These are phyloP conservation scores for Ceratobasidium sp. DNA, from an alignment of 1,284 basidiomycete genomes.

Conservation along the genomic window DNA sequence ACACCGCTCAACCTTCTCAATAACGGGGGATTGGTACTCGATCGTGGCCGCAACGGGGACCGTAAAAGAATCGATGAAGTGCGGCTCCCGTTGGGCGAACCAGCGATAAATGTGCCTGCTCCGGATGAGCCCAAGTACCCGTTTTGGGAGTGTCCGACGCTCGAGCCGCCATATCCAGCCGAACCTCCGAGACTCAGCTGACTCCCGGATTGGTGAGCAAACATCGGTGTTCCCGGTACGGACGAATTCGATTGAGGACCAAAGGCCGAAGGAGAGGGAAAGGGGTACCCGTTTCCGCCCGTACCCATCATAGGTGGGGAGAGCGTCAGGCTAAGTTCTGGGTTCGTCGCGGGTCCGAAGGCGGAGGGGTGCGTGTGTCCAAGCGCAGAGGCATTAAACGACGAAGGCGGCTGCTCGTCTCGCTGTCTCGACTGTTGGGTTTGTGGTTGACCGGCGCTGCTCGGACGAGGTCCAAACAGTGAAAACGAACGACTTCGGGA, in stretches of 20 bases:
- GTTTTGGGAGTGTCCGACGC: constrained; percentile 19
- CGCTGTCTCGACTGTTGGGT: constrained; percentile 26
- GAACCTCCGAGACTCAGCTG: constrained; percentile 34
- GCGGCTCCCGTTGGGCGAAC: constrained; percentile 30
- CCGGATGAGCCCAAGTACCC: background rate
- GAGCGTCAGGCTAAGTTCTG: constrained; percentile 22
- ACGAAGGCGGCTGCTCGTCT: background rate
- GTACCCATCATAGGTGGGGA: constrained; percentile 24
- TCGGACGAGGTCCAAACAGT: constrained; percentile 37
- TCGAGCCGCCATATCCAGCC: constrained; percentile 16
- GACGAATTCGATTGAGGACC: constrained; percentile 3
- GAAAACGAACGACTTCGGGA: constrained; percentile 39
- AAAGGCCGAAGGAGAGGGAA: constrained; percentile 13
- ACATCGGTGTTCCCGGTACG: constrained; percentile 25
- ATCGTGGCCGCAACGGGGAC: constrained; percentile 36
- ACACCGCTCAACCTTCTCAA: constrained; percentile 41
- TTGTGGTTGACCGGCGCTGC: constrained; percentile 41
- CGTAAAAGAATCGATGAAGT: constrained; percentile 32
- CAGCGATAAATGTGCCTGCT: constrained; percentile 22
- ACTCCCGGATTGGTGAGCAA: constrained; percentile 19
- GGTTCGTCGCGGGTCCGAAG: constrained; percentile 34
- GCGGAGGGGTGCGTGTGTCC: constrained; percentile 31
- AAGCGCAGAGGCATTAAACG: constrained; percentile 3
- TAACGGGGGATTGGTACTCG: constrained; percentile 44
- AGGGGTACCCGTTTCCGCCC: constrained; percentile 16